phyloP scores from a whole-genome alignment of 345 rosid genomes.

The Rhodamnia argentea region DNA sequence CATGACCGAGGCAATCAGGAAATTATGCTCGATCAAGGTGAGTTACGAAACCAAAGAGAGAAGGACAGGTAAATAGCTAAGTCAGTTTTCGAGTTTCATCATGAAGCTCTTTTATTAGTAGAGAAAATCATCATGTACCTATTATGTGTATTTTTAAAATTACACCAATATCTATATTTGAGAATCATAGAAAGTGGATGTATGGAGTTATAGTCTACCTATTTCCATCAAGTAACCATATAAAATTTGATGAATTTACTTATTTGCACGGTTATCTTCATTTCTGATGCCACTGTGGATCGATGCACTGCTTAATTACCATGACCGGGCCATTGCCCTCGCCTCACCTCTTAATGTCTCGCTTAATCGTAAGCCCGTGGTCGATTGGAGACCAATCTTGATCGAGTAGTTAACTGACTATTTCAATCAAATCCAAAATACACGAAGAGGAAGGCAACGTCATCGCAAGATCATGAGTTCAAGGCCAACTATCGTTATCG shows the following conservation, averaged over 20 bases:
- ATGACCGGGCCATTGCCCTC: not conserved
- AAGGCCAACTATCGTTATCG: not conserved
- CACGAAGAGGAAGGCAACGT: not conserved
- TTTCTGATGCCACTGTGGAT: not conserved
- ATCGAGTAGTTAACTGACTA: not conserved
- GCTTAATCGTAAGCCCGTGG: not conserved
- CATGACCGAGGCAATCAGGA: not conserved
- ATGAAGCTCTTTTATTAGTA: not conserved
- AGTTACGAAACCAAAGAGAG: not conserved
- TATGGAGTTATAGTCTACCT: not conserved
- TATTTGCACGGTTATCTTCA: too few relatives aligned
- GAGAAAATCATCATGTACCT: not conserved
- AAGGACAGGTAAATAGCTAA: not conserved
- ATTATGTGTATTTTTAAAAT: not conserved
- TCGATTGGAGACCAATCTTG: not conserved
- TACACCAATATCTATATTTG: not conserved
- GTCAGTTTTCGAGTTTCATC: accelerated
- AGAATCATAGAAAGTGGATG: not conserved
- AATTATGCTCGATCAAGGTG: not conserved
- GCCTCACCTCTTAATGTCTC: too few relatives aligned
- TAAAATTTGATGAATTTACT: not conserved
- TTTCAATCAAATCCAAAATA: not conserved
- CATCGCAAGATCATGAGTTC: not conserved
- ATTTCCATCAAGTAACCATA: not conserved
- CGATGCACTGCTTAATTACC: not conserved